phyloP scores from a whole-genome alignment of 139 green algal species.

The Chlamydomonas urium region DNA sequence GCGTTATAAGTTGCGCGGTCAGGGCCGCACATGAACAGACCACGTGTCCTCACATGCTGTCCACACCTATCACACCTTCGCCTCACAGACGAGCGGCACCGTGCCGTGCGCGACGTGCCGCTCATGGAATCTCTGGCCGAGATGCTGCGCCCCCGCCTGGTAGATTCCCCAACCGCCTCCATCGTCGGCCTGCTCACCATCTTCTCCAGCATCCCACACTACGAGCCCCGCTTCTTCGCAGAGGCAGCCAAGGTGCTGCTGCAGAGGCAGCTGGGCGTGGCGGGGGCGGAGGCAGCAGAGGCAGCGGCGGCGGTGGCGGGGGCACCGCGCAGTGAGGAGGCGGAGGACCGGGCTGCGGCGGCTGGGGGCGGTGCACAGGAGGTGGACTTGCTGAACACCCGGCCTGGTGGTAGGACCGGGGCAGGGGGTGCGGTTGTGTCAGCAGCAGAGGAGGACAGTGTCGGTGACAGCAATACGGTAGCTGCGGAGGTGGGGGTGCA shows the following conservation, averaged over 20 bases:
- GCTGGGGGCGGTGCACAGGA: background rate
- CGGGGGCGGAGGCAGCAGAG: background rate
- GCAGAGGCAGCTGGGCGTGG: background rate
- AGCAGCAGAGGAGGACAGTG: too few relatives aligned
- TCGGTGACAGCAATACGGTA: too few relatives aligned
- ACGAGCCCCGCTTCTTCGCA: background rate
- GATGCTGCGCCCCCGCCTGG: background rate
- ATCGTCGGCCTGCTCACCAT: background rate
- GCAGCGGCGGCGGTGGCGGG: background rate
- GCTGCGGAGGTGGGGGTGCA: too few relatives aligned
- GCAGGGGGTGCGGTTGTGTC: too few relatives aligned
- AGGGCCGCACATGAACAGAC: too few relatives aligned
- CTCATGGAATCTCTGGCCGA: background rate
- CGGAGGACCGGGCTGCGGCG: background rate
- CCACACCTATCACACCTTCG: too few relatives aligned
- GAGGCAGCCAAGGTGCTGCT: background rate
- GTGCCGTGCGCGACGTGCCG: background rate
- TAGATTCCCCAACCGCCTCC: background rate
- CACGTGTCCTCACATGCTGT: too few relatives aligned
- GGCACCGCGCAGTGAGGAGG: background rate
- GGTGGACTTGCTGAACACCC: constrained; percentile 2
- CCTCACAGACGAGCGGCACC: constrained; percentile 3
- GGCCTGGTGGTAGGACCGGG: too few relatives aligned
- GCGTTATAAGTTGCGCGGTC: too few relatives aligned
- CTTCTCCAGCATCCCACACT: background rate